A percentile compares a stretch with the other conserved stretches of the same genome.
These are phyloP conservation scores for Fraxinus angustifolia DNA, from an alignment of 305 asterid genomes.

Conservation along the genomic window DNA sequence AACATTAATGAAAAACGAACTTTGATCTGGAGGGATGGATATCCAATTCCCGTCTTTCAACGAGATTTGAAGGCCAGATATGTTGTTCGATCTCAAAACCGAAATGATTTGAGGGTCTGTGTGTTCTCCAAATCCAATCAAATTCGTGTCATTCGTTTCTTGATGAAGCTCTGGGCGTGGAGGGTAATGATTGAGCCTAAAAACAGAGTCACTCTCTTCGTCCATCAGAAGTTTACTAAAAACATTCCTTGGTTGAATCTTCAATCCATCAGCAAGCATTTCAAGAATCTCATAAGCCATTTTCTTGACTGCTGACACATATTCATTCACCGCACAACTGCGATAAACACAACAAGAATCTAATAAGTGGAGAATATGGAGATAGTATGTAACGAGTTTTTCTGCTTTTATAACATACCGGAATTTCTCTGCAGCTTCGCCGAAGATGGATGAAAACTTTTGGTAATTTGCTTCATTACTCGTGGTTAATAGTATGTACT, in stretches of 20 bases:
- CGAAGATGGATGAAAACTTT: conserved; percentile 45
- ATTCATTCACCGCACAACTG: conserved; percentile 53
- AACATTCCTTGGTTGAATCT: conserved; percentile 42
- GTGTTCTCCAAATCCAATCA: conserved; percentile 72
- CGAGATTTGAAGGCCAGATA: conserved; percentile 66
- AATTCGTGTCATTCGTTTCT: conserved; percentile 26
- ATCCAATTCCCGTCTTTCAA: conserved; percentile 62
- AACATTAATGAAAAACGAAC: conserved; percentile 72
- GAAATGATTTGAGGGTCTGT: conserved; percentile 88
- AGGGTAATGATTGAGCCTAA: conserved; percentile 72
- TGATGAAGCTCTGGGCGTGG: conserved; percentile 41
- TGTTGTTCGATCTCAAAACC: conserved; percentile 67
- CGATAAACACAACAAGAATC: neutral
- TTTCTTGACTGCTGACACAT: conserved; percentile 54
- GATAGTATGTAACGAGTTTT: neutral
- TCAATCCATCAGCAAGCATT: conserved; percentile 62
- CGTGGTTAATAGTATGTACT: conserved; percentile 51
- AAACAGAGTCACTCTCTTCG: conserved; percentile 86
- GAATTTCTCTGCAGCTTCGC: conserved; percentile 50
- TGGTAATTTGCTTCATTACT: conserved; percentile 40
- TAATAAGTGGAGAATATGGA: neutral
- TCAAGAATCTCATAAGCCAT: conserved; percentile 76
- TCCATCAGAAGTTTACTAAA: conserved; percentile 68
- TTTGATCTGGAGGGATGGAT: conserved; percentile 66
- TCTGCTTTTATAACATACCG: conserved; percentile 30